Evolutionary conservation across 257 asterid species (phyloP).

Genomic region (Solanum neorickii): DNA sequence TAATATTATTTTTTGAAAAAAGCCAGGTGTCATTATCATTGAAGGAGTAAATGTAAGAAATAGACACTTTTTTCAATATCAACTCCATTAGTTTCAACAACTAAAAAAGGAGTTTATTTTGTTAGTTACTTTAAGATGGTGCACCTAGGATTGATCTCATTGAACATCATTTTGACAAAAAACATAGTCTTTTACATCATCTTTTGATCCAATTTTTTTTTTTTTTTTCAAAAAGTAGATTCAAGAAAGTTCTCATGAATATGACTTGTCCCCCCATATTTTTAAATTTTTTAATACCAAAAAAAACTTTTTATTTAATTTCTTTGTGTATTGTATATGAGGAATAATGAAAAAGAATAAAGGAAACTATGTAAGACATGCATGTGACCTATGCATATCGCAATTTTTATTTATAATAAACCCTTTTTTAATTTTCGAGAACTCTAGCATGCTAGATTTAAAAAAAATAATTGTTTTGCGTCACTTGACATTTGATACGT

Average conservation of each 20-base stretch:
- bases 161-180: background rate
- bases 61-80: background rate
- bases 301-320: background rate
- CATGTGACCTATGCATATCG: background rate
- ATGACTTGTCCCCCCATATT: background rate
- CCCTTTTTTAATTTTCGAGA: background rate
- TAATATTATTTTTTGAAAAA: background rate
- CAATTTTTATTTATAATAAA: background rate
- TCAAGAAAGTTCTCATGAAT: background rate
- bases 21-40: background rate
- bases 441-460: background rate
- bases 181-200: background rate
- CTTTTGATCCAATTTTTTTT: background rate
- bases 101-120: background rate
- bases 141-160: conserved; percentile 4
- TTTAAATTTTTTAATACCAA: background rate
- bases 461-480: background rate
- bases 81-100: background rate
- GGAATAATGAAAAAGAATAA: background rate
- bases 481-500: background rate
- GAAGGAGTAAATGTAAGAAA: background rate
- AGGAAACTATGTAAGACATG: background rate
- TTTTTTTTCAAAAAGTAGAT: background rate
- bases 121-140: background rate
- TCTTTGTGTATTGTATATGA: background rate